Evolutionary conservation across 306 rosid genomes (phyloP), one percentile per base, ranked within the genome.

Genomic region (Cercis canadensis): DNA sequence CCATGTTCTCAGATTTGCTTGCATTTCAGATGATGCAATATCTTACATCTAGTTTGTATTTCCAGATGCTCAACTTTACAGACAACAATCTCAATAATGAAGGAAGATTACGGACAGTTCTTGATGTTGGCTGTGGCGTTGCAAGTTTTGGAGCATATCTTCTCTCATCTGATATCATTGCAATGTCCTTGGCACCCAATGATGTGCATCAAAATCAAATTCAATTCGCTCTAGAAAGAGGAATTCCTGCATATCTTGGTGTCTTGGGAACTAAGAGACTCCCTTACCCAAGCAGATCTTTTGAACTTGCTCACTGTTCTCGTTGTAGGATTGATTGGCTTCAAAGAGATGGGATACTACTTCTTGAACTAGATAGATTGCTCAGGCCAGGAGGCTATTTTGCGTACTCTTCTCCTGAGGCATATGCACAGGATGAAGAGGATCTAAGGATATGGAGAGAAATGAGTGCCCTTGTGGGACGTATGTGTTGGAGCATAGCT

Each of bases 101-200:
- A 74, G 80, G 83, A 69, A 80, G 70, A 5, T 32, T 80, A 36
- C 76, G 76, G 7, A 80, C 76, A 10, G 76, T 80, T 19, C 76
- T 80, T 62, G 83, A 80, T 41, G 83, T 80, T 68, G 83, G 83
- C 21, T 74, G 83, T 32, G 83, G 83, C 31, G 80, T 80, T 56
- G 84, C 77, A 0, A 80, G 80, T 74, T 80, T 80, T 57, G 84
- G 84, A 21, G 80, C 47, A 7, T 80, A 80, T 69, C 80, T 80
- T 53, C 68, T 74, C 1, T 60, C 68, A n/a, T 80, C 76, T n/a
- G 51, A 80, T 50, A 74, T 80, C 68, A 80, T 80, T 68, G 73
- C 84, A 49, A 80, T 80, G 84, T 80, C 84, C 32, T 74, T 80
- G 73, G 80, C 84, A 62, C 84, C 84, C 53, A 80, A 80, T 47